Evolutionary conservation across 768 basidiomycete genomes (phyloP).

Genomic region (Pholiota molesta): DNA sequence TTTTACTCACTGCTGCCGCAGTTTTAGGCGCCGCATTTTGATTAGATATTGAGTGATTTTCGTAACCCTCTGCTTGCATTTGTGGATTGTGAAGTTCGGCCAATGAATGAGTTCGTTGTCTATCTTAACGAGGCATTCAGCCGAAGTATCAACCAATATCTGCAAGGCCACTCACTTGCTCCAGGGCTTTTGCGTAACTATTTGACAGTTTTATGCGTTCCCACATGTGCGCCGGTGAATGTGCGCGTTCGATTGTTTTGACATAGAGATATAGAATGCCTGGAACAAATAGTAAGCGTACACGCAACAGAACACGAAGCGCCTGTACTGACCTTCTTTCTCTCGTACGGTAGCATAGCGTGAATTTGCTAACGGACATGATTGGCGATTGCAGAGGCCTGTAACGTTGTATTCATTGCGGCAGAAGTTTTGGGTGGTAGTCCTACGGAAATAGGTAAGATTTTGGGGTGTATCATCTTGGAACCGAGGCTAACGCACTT

Average conservation of each 20-base stretch:
- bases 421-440: slow-evolving; percentile 96
- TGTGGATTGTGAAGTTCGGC: slow-evolving; percentile 97
- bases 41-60: slow-evolving; percentile 99
- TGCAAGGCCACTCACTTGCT: slow-evolving; percentile 64
- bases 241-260: slow-evolving; percentile 97
- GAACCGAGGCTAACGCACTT: slow-evolving; percentile 61
- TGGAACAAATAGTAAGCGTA: slow-evolving; percentile 25
- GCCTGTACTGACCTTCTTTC: slow-evolving; percentile 70
- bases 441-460: slow-evolving; percentile 51
- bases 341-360: slow-evolving; percentile 98
- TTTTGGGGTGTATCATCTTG: slow-evolving; percentile 11
- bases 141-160: neutral
- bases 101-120: slow-evolving; percentile 96
- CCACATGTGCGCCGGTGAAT: slow-evolving; percentile 98
- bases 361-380: slow-evolving; percentile 97
- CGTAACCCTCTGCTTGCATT: slow-evolving; percentile 98
- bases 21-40: slow-evolving; percentile 91
- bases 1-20: slow-evolving; percentile 77
- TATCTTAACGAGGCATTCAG: slow-evolving; percentile 56
- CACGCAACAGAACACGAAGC: neutral
- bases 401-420: slow-evolving; percentile 99
- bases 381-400: slow-evolving; percentile 92
- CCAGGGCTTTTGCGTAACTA: slow-evolving; percentile 93
- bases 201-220: slow-evolving; percentile 91
- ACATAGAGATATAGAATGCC: slow-evolving; percentile 91